These are phyloP conservation scores for Colletotrichum gloeosporioides DNA, from an alignment of 2,329 filamentous ascomycete genomes.

Conservation along the genomic window DNA sequence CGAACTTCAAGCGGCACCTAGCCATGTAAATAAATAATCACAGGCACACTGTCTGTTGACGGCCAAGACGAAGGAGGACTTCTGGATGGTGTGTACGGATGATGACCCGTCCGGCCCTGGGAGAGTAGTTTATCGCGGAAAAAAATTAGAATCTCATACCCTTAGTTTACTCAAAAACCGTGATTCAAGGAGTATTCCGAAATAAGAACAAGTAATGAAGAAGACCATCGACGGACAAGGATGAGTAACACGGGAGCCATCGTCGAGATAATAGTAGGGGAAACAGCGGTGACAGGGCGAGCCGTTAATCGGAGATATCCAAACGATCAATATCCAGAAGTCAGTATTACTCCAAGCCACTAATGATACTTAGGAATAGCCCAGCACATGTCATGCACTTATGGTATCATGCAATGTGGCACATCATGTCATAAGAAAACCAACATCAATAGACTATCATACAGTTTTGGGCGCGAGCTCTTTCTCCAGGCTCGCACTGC, in stretches of 20 bases:
- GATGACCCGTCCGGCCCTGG: neutral
- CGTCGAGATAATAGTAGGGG: neutral
- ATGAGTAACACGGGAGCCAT: neutral
- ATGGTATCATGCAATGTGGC: neutral
- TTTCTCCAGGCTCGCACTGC: conserved; percentile 1
- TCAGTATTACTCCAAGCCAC: accelerated
- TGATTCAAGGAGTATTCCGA: neutral
- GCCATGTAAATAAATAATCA: neutral
- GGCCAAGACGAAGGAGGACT: neutral
- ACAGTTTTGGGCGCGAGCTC: conserved; percentile 14
- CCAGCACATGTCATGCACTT: neutral
- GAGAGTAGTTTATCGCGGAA: neutral
- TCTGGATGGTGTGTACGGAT: neutral
- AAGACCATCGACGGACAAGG: accelerated
- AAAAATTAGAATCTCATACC: accelerated
- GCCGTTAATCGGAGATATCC: too few species aligned
- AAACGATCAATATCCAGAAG: neutral
- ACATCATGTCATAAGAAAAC: neutral
- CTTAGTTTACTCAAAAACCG: neutral
- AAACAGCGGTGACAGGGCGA: neutral
- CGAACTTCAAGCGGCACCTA: neutral
- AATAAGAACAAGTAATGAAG: neutral
- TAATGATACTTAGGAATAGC: accelerated
- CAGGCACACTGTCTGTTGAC: neutral
- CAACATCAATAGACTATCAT: conserved; percentile 19